Evolutionary conservation across 129 eudicot species (phyloP), one percentile per base, ranked within the genome.

Genomic region (Logfia minima): DNA sequence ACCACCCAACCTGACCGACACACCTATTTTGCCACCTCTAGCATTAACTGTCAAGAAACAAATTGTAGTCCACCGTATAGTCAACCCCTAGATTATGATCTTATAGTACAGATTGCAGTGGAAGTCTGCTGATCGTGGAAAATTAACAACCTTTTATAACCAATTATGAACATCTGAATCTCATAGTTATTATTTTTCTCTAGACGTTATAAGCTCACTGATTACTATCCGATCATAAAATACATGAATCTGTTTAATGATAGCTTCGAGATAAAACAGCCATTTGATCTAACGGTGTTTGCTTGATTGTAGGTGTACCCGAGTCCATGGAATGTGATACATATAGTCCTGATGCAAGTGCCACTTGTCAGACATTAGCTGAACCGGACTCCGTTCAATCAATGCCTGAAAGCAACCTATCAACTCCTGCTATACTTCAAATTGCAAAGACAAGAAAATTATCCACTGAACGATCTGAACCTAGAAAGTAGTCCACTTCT

Each of bases 381-480:
- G 99, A 91, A 77, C 90, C 93, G 21, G 96, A 95, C 59, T 82
- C 85, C 75, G 76, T 76, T 13, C 98, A 83, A 78, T 86, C 92
- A 60, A 68, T 84, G 66, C 80, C 89, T 65, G 94, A 89, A 86
- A 87, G 82, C 89, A 86, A 79, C 85, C 82, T 85, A 64, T 76
- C 88, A 45, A 81, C 96, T 66, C 82, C 93, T 13, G 80, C 91
- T 21, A 72, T 89, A 83, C 92, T 85, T 11, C 97, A 89, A 51
- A 89, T 88, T 91, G 92, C 99, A 5, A 95, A 95, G 87, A 83
- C 96, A 29, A 87, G 99, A 84, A 95, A 88, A 84, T 79, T 91
- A 56, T 89, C 99, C 45, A 26, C 71, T 39, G 97, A 95, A 87
- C 90, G 94, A 13, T 86, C 96, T 78, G 97, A 91, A 8, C 83